phyloP scores from a whole-genome alignment of 768 basidiomycete species.

The Rhizopogon vinicolor region DNA sequence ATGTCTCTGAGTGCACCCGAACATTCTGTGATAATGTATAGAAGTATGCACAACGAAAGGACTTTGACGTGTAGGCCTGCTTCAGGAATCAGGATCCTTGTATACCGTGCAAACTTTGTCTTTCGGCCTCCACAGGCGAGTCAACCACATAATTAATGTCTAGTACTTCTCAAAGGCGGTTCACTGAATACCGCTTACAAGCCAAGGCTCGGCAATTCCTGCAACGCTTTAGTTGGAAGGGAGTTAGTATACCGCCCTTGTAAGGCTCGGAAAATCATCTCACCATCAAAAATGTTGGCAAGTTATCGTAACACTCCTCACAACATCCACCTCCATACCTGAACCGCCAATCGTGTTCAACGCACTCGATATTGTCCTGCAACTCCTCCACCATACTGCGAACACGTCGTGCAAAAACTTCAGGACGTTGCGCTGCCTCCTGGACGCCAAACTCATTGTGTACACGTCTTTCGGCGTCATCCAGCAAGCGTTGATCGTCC shows the following conservation, averaged over 20 bases:
- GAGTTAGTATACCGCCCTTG: too few relatives aligned
- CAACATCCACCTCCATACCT: constrained; percentile 39
- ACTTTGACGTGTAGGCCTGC: too few relatives aligned
- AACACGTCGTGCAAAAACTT: constrained; percentile 16
- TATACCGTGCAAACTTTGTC: too few relatives aligned
- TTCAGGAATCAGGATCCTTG: too few relatives aligned
- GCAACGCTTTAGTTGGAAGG: too few relatives aligned
- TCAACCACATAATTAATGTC: too few relatives aligned
- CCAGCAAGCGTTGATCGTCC: constrained; percentile 47
- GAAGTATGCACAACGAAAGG: too few relatives aligned
- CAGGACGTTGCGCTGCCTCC: constrained; percentile 12
- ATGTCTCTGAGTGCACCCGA: too few relatives aligned
- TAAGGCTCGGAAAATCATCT: constrained; percentile 8
- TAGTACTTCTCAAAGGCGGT: constrained; percentile 4
- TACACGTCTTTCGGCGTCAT: constrained; percentile 21
- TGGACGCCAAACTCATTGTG: constrained; percentile 1
- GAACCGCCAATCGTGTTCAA: constrained; percentile 39
- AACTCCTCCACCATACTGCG: constrained; percentile 27
- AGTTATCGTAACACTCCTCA: constrained; percentile 37
- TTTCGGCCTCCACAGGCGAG: too few relatives aligned
- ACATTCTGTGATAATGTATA: too few relatives aligned
- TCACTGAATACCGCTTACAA: constrained; percentile 24
- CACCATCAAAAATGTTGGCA: constrained; percentile 45
- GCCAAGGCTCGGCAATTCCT: constrained; percentile 16
- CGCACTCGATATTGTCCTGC: constrained; percentile 47